Conservation (phyloP, 345 rosid genomes). For the Luvunga scandens region DNA sequence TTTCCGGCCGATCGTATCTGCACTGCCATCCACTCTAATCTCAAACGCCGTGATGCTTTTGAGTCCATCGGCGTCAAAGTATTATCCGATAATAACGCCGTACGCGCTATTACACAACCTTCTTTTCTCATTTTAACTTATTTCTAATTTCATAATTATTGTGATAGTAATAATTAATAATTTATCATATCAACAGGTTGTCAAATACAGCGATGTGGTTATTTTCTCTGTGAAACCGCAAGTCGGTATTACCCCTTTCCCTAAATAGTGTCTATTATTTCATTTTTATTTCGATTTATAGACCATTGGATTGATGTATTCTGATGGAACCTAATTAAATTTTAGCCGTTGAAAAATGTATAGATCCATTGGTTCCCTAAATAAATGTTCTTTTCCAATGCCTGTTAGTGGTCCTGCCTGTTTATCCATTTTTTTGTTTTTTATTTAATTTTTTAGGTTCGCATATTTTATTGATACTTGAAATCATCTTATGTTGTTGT, state of each 20-base stretch:
- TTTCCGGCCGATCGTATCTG: constrained; percentile 68
- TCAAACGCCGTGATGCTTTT: constrained; percentile 54
- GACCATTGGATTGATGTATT: no score
- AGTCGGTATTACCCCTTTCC: constrained; percentile 46
- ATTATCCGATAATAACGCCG: constrained; percentile 49
- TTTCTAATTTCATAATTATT: not conserved
- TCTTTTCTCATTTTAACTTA: not conserved
- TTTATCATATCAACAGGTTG: constrained; percentile 50
- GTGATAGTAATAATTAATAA: not conserved
- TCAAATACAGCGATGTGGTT: constrained; percentile 73
- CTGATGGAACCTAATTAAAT: not conserved
- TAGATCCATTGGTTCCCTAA: no score
- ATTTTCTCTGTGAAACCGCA: constrained; percentile 91
- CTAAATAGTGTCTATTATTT: not conserved
- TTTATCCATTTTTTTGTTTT: not conserved
- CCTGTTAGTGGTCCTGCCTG: not conserved
- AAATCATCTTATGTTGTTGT: not conserved
- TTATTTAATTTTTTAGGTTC: not conserved
- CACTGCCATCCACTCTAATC: constrained; percentile 62
- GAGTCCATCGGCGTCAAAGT: constrained; percentile 69
- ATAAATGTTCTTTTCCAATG: no score
- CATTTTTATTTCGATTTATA: not conserved
- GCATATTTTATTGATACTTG: not conserved
- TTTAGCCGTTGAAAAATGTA: not conserved
- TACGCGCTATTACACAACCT: constrained; percentile 9